Evolutionary conservation across 1,284 basidiomycete genomes (phyloP), one percentile per base, ranked within the genome.

Genomic region (Pterula multifida): DNA sequence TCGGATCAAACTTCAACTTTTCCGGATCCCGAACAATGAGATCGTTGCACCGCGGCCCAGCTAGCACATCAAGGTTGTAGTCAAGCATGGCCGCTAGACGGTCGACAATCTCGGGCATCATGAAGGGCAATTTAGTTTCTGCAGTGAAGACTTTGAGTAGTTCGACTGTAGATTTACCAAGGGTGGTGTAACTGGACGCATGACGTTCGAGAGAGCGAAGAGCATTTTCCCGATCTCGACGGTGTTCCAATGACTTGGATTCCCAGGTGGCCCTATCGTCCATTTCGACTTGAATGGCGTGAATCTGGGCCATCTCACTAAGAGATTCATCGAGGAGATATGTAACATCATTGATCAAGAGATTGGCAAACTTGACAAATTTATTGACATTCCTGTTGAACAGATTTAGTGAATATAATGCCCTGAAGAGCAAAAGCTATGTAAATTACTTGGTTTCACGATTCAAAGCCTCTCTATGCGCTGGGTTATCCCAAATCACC

Each of bases 271-370:
- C 75, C 36, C 72, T 68, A 62, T 92, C 79, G 36, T 80, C 81
- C 84, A 94, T 93, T 64, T 94, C 85, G 0, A 70, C 68, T 64
- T 97, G 87, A 50, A 97, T 84, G 46, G 77, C 79, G 63, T 90
- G 83, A 56, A 98, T 93, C 63, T 94, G 90, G 3, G 81, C 73
- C 48, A 99, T 73, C 59, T 94, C 89, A 57, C 83, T 85, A 49
- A 98, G 72, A 3, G 93, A 95, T 61, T 99, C 96, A 63, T 98
- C 95, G 71, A 99, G 83, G 54, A 98, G 83, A 67, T 93, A 98
- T 1, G 96, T 98, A 45, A 96, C 93, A 61, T 99, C 96, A 75
- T 97, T 98, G 75, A 98, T 97, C 78, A 98, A 86, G 58, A 98
- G 75, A 67, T 99, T 98, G 67, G 93, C 81, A 65, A 99, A 98